A percentile compares a stretch with the other conserved stretches of the same genome.
These are phyloP conservation scores for Candida patagonica DNA, from an alignment of 805 yeast genomes.

Conservation along the genomic window DNA sequence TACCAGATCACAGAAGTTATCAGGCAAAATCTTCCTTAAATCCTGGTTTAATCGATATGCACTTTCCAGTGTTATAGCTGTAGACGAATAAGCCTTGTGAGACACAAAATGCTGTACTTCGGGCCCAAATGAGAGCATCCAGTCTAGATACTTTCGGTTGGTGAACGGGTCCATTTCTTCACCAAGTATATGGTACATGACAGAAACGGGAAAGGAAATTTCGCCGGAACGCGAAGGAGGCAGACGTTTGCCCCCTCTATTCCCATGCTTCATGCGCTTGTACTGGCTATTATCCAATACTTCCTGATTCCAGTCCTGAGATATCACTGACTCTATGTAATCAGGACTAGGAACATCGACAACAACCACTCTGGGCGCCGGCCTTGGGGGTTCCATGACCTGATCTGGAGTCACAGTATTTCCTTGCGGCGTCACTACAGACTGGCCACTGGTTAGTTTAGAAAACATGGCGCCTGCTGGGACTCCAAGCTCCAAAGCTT, in stretches of 20 bases:
- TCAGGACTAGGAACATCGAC: slow-evolving; percentile 58
- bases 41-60: slow-evolving; percentile 33
- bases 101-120: slow-evolving; percentile 52
- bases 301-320: slow-evolving; percentile 6
- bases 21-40: slow-evolving; percentile 23
- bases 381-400: slow-evolving; percentile 56
- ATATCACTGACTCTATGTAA: slow-evolving; percentile 29
- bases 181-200: slow-evolving; percentile 74
- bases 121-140: slow-evolving; percentile 40
- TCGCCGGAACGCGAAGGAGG: neutral
- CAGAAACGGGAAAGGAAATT: slow-evolving; percentile 25
- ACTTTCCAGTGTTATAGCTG: slow-evolving; percentile 49
- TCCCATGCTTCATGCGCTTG: neutral
- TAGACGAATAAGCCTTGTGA: slow-evolving; percentile 57
- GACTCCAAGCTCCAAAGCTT: slow-evolving; percentile 62
- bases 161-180: slow-evolving; percentile 42
- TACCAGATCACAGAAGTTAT: slow-evolving; percentile 19
- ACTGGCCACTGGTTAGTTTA: slow-evolving; percentile 47
- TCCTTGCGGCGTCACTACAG: slow-evolving; percentile 53
- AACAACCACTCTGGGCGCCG: slow-evolving; percentile 52
- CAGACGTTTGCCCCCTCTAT: neutral
- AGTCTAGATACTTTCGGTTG: slow-evolving; percentile 33
- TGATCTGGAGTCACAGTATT: slow-evolving; percentile 52
- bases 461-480: slow-evolving; percentile 55
- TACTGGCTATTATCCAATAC: slow-evolving; percentile 16